These are phyloP conservation scores for Coemansia sp. DNA, from an alignment of 192 early-diverging fungal genomes.

Conservation along the genomic window DNA sequence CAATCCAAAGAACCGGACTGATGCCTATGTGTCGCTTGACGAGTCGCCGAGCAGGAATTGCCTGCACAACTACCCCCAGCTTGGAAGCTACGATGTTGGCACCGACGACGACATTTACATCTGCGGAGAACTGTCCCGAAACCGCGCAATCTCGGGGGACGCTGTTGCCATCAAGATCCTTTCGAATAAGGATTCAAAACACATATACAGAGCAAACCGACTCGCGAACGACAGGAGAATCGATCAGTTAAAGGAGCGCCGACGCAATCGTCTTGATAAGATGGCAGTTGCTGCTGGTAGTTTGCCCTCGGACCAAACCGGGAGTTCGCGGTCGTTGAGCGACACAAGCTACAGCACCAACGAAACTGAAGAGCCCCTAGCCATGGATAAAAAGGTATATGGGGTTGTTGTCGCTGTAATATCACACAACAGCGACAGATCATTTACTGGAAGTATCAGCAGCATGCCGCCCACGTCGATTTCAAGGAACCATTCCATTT, in stretches of 20 bases:
- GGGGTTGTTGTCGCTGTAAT: constrained; percentile 37
- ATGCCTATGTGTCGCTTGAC: constrained; percentile 85
- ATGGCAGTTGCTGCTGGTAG: constrained; percentile 19
- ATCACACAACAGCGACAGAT: constrained; percentile 19
- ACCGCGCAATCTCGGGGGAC: constrained; percentile 89
- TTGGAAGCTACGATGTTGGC: constrained; percentile 29
- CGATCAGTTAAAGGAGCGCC: constrained; percentile 57
- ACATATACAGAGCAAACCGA: constrained; percentile 29
- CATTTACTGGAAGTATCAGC: constrained; percentile 30
- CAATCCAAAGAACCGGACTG: constrained; percentile 79
- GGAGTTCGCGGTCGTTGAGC: background rate
- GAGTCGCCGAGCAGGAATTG: constrained; percentile 43
- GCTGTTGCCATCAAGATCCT: constrained; percentile 82
- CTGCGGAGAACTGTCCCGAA: constrained; percentile 72
- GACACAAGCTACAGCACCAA: background rate
- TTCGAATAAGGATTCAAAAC: constrained; percentile 28
- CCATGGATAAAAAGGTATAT: constrained; percentile 12
- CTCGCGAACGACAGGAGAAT: constrained; percentile 61
- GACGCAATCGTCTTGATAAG: constrained; percentile 69
- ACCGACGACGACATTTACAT: constrained; percentile 67
- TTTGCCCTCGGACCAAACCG: constrained; percentile 24
- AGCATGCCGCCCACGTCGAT: constrained; percentile 3
- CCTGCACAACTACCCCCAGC: constrained; percentile 19
- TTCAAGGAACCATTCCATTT: constrained; percentile 5
- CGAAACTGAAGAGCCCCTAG: background rate